Base-by-base conservation (phyloP, 768 basidiomycete genomes). In the Lactarius trivialis region DNA sequence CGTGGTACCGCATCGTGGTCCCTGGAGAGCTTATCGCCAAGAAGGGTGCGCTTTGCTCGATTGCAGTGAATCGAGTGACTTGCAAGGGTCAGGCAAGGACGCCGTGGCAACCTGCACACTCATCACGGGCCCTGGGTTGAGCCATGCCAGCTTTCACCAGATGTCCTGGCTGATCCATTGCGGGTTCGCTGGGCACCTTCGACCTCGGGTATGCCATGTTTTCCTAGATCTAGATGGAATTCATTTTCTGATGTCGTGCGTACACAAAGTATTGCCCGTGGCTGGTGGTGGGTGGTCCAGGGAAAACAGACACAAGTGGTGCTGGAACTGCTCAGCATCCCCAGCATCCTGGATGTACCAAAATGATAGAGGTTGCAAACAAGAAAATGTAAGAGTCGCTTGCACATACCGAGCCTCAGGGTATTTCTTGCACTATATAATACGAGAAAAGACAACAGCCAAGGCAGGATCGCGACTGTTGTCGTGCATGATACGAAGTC, bases 121-220 rank as follows among this genome's bases (percentile, higher is more conserved):
- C 51, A 79, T 95, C 56, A 84, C 85, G 0, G 88, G 77, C 75
- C 28, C 70, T 93, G 89, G 0, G 88, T 91, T 61, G 94, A 97
- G 71, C 80, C 86, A 0, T 97, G 86, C 72, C 75, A 82, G 30
- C 73, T 91, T 11, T 77, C 83, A 14, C 81, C 85, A 12, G 85
- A 90, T 12, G 81, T 82, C 33, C 83, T 94, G 73, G 86, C 87
- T 1, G 89, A 94, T 51, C 89, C 90, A 52, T 74, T 96, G 61
- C 80, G 85, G 60, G 88, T 83, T 72, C 68, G 78, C 2, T 96
- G 93, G 68, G 92, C 93, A 2, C 84, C 86, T 49, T 81, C 91
- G 12, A 89, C 93, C 7, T 85, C 89, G 49, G 82, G 90, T 88
- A 61, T 53, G 83, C 71, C 21, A 34, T 60, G 24, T 24, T 49